Evolutionary conservation across 1,139 yeast genomes (phyloP), one percentile per base, ranked within the genome.

Genomic region (Kodamaea arcana): DNA sequence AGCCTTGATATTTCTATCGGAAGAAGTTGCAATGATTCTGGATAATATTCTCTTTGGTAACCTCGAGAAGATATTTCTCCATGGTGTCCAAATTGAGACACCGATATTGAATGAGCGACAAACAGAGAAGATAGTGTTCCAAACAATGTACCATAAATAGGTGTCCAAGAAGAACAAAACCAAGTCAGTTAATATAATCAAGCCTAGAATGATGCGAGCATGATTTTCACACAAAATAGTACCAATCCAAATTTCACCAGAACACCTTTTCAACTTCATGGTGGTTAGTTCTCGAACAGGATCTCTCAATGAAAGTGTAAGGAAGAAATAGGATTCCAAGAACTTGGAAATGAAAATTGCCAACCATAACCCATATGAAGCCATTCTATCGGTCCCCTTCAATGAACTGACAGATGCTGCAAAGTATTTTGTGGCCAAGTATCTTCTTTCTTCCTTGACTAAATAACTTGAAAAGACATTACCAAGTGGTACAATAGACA

Each of bases 31-130:
- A 9, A 73, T 50, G 3, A 74, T 57, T 39, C 73, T 73, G 8
- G 75, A 65, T 32, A 61, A 57, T 10, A 74, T 72, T 40, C 80
- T 52, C 39, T 72, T 71, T 2, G 80, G 80, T 13, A 75, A 50
- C 26, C 77, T 53, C 2, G 75, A 62, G 43, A 71, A 74, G 32
- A 72, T 67, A 42, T 72, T 75, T 46, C 75, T 62, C 80, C 80
- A 74, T 1, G 80, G 80, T 5, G 79, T 72, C 75, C 77, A 72
- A 15, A 74, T 68, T 1, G 79, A 72, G 11, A 71, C 68, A 1
- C 80, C 80, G 36, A 71, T 60, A 35, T 70, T 65, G 44, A 73
- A 69, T 3, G 74, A 67, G 13, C 72, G 54, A 33, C 69, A 62
- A 8, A 73, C 71, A 0, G 80, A 74, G 42, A 73, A 72, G 0